These are phyloP conservation scores for Saccharomycopsis microspora DNA, from an alignment of 805 yeast species.

Conservation along the genomic window DNA sequence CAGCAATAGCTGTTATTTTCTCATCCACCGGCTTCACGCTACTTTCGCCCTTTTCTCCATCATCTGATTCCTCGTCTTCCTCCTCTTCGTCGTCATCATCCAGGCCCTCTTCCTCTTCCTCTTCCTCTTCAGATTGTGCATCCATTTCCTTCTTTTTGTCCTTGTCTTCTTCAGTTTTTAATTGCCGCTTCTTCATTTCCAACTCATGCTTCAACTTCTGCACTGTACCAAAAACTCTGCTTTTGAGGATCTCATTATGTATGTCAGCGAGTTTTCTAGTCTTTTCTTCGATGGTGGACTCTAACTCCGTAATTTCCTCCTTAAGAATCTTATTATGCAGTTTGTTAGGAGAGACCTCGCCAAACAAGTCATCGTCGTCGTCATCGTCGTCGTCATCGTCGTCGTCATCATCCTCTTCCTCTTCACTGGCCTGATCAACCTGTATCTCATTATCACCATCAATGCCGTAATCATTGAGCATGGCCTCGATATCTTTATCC, in stretches of 20 bases:
- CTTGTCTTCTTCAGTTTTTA: constrained; percentile 29
- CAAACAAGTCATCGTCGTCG: constrained; percentile 44
- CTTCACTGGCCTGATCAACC: constrained; percentile 27
- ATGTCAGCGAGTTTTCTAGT: constrained; percentile 62
- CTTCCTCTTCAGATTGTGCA: constrained; percentile 24
- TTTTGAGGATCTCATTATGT: constrained; percentile 73
- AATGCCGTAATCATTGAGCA: constrained; percentile 21
- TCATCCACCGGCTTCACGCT: background rate
- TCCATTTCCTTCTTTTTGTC: constrained; percentile 17
- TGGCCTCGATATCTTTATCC: constrained; percentile 7
- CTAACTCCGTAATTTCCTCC: constrained; percentile 81
- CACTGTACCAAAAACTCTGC: constrained; percentile 75
- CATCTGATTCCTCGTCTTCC: constrained; percentile 23
- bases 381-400: constrained; percentile 40
- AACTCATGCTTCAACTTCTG: constrained; percentile 69
- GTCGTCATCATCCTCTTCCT: constrained; percentile 30
- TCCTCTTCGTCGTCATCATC: constrained; percentile 23
- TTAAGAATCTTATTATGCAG: constrained; percentile 64
- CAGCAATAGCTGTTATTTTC: constrained; percentile 4
- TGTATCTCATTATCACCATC: constrained; percentile 25
- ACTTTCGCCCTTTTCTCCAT: constrained; percentile 24
- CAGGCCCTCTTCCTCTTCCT: constrained; percentile 22
- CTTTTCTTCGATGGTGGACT: constrained; percentile 64
- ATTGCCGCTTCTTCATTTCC: constrained; percentile 65
- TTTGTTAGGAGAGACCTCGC: constrained; percentile 39